Evolutionary conservation across 2,329 filamentous ascomycete genomes (phyloP), one percentile per base, ranked within the genome.

Genomic region (Nakataea oryzae): DNA sequence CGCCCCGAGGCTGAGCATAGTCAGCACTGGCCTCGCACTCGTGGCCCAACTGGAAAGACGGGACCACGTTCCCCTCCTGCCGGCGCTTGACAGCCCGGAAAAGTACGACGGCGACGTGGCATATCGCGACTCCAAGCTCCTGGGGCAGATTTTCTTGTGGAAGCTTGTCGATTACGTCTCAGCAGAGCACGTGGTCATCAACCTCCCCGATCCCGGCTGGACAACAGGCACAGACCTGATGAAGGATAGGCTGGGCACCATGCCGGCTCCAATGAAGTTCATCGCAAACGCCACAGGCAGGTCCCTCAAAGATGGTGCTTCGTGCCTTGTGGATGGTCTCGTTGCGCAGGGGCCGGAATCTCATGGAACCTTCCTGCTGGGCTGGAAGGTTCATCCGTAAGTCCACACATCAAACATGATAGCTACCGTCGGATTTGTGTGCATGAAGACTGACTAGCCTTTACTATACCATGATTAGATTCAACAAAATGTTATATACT

Each of bases 101-200:
- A 67, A 65, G 34, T 74, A 65, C 62, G 63, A 67, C 61, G 27
- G 62, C 0, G 6, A 61, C 1, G 68, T 72, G 57, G 65, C 66
- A 58, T 75, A 75, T 71, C 70, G 28, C 24, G 47, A 21, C 11
- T 54, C 58, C 1, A 76, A 75, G 59, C 50, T 75, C 4, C 62
- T 74, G 3, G 63, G 58, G 3, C 71, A 74, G 14, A 62, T 74
- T 1, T 75, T 78, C 57, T 66, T 75, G 7, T 71, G 75, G 24
- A 72, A 74, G 17, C 68, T 78, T n/a, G 69, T 71, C 1, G 70
- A 75, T 11, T 67, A 73, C 0, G 70, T 80, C 11, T 62, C 62
- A 0, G 32, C 72, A 0, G 62, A 72, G 4, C 69, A 75, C n/a
- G 70, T 76, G 1, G 65, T 74, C 26, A 65, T 76, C 59, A 76